phyloP scores from a whole-genome alignment of 495 filamentous ascomycete genomes.

The Aspergillus asperescens region DNA sequence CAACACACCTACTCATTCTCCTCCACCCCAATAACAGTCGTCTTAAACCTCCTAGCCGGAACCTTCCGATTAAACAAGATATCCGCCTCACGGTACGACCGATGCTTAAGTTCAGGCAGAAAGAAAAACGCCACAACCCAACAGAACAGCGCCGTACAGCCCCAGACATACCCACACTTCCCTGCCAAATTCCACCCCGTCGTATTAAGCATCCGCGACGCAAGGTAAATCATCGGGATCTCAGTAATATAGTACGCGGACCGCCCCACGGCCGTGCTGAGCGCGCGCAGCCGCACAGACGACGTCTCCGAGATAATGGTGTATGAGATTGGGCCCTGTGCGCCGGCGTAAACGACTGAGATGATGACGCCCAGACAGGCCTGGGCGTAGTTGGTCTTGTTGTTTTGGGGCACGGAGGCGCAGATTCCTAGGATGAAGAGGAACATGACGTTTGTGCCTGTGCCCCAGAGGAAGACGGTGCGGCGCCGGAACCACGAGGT shows the following conservation, averaged over 20 bases:
- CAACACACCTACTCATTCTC: conserved; percentile 50
- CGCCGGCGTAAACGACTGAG: conserved; percentile 56
- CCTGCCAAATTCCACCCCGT: conserved; percentile 67
- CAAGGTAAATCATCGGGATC: conserved; percentile 58
- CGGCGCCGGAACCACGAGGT: conserved; percentile 66
- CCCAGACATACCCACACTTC: conserved; percentile 73
- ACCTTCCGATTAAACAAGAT: conserved; percentile 50
- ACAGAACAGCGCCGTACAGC: conserved; percentile 61
- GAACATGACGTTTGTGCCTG: conserved; percentile 61
- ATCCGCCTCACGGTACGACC: conserved; percentile 51
- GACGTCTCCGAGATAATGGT: conserved; percentile 69
- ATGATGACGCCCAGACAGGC: conserved; percentile 53
- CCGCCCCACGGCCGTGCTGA: conserved; percentile 65
- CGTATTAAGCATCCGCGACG: conserved; percentile 57
- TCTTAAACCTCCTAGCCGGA: conserved; percentile 50
- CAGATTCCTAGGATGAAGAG: conserved; percentile 60
- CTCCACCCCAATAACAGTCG: conserved; percentile 45
- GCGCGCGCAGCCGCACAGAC: conserved; percentile 66
- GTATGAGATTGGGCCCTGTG: conserved; percentile 71
- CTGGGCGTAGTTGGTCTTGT: conserved; percentile 38
- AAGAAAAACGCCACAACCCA: conserved; percentile 55
- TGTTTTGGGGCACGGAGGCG: conserved; percentile 46
- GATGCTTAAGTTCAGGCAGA: conserved; percentile 48
- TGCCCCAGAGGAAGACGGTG: conserved; percentile 55
- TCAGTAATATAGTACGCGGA: conserved; percentile 65